Percentiles rank a stretch among this genome's conserved stretches.
These are phyloP conservation scores for Achaetomium macrosporum DNA, from an alignment of 2,329 filamentous ascomycete genomes.

Conservation along the genomic window DNA sequence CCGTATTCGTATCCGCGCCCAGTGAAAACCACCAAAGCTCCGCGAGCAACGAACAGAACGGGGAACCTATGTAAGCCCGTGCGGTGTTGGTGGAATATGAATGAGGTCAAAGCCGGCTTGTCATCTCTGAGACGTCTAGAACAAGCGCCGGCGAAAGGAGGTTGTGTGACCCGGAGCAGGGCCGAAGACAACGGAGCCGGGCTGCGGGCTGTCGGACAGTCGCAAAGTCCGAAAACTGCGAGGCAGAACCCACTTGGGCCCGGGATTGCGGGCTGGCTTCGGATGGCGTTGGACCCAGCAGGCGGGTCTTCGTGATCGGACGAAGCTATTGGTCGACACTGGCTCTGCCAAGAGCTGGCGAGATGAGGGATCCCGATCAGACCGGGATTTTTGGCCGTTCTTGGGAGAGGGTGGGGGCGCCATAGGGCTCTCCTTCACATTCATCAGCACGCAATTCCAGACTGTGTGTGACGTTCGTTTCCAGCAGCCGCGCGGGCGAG, in stretches of 20 bases:
- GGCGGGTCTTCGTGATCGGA: not conserved
- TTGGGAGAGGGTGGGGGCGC: not conserved
- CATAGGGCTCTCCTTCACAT: not conserved
- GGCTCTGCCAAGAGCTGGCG: slow-evolving; percentile 7
- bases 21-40: too few relatives aligned
- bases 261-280: slow-evolving; percentile 12
- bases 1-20: too few relatives aligned
- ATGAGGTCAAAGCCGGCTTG: too few relatives aligned
- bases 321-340: slow-evolving; percentile 10
- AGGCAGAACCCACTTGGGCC: slow-evolving; percentile 1
- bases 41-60: too few relatives aligned
- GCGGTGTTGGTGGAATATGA: too few relatives aligned
- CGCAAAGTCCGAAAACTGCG: slow-evolving; percentile 16
- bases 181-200: not conserved
- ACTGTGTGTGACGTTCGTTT: too few relatives aligned
- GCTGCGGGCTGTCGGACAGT: slow-evolving; percentile 18
- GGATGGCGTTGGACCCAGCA: slow-evolving; percentile 12
- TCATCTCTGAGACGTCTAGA: too few relatives aligned
- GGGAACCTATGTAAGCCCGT: too few relatives aligned
- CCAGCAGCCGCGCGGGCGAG: too few relatives aligned
- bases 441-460: not conserved
- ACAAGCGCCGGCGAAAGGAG: too few relatives aligned
- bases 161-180: not conserved
- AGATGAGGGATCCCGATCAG: not conserved
- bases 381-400: not conserved